These are phyloP conservation scores for Phytophthora pseudosyringae DNA, from an alignment of 352 stramenopile genomes.

Conservation along the genomic window DNA sequence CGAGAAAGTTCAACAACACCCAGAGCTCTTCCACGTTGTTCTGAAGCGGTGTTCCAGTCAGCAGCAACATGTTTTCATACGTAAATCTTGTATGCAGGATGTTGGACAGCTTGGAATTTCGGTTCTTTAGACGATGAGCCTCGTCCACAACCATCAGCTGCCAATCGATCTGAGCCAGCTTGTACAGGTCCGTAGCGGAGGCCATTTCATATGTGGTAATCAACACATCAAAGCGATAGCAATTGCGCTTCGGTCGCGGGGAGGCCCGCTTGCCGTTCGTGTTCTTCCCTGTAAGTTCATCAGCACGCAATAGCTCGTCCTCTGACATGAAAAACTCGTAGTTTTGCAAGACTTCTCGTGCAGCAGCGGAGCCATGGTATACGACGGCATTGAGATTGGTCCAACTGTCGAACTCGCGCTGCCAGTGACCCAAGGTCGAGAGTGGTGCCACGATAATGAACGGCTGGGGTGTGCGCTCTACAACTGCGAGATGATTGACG, in stretches of 20 bases:
- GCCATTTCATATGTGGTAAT: slow-evolving; percentile 99
- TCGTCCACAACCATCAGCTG: slow-evolving; percentile 98
- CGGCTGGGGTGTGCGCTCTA: slow-evolving; percentile 94
- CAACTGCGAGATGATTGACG: slow-evolving; percentile 95
- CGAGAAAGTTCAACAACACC: slow-evolving; percentile 99
- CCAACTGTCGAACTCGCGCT: slow-evolving; percentile 96
- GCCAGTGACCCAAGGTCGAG: slow-evolving; percentile 98
- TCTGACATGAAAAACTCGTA: slow-evolving; percentile 94
- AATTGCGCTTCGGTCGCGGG: slow-evolving; percentile 51
- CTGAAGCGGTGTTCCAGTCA: slow-evolving; percentile 92
- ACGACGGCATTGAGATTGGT: slow-evolving; percentile 98
- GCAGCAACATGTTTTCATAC: slow-evolving; percentile 87
- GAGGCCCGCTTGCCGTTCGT: slow-evolving; percentile 31
- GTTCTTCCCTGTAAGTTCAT: slow-evolving; percentile 39
- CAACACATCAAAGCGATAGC: slow-evolving; percentile 98
- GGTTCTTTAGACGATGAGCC: slow-evolving; percentile 99
- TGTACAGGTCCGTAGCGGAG: slow-evolving; percentile 92
- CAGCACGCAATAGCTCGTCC: slow-evolving; percentile 50
- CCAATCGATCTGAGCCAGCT: slow-evolving; percentile 95
- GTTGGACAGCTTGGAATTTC: slow-evolving; percentile 95
- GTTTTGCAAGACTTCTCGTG: slow-evolving; percentile 91
- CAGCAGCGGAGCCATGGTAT: slow-evolving; percentile 95
- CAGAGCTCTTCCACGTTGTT: slow-evolving; percentile 95
- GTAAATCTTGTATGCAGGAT: slow-evolving; percentile 82
- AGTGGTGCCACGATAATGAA: slow-evolving; percentile 98